These are phyloP conservation scores for Nevesoporus exiguus DNA, from an alignment of 768 basidiomycete species.

Conservation along the genomic window DNA sequence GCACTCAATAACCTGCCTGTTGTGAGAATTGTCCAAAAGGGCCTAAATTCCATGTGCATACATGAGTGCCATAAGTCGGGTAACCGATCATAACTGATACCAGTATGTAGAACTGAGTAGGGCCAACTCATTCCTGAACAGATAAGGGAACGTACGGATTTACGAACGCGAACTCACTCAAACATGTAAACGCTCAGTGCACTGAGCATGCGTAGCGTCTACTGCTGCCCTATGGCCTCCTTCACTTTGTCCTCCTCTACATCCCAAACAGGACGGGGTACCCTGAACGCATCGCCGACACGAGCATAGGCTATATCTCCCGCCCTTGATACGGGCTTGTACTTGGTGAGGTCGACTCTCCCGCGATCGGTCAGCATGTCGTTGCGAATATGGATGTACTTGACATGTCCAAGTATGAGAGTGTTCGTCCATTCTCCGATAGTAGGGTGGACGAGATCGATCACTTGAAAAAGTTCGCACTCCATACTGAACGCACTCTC, in stretches of 20 bases:
- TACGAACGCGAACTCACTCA: too few species aligned
- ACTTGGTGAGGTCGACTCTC: conserved; percentile 34
- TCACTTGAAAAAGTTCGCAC: conserved; percentile 38
- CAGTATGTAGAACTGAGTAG: too few species aligned
- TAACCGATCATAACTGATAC: too few species aligned
- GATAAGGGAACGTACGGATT: too few species aligned
- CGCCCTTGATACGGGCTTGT: conserved; percentile 35
- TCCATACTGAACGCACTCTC: conserved; percentile 49
- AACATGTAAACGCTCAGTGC: too few species aligned
- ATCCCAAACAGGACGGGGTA: conserved; percentile 23
- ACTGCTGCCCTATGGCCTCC: background rate
- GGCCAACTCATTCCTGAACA: too few species aligned
- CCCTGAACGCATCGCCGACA: conserved; percentile 28
- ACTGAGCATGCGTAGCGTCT: too few species aligned
- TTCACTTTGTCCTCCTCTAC: conserved; percentile 12
- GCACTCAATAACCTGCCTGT: too few species aligned
- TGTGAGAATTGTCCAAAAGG: too few species aligned
- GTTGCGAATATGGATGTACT: conserved; percentile 41
- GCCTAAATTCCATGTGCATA: too few species aligned
- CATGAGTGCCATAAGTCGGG: too few species aligned
- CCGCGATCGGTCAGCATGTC: conserved; percentile 38
- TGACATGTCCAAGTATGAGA: conserved; percentile 38
- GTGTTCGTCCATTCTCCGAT: conserved; percentile 26
- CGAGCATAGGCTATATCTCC: conserved; percentile 40
- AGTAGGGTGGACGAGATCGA: conserved; percentile 32